A percentile compares a stretch with the other conserved stretches of the same genome.
phyloP scores from a whole-genome alignment of 2,329 filamentous ascomycete genomes.

The Penicillium sclerotigenum region DNA sequence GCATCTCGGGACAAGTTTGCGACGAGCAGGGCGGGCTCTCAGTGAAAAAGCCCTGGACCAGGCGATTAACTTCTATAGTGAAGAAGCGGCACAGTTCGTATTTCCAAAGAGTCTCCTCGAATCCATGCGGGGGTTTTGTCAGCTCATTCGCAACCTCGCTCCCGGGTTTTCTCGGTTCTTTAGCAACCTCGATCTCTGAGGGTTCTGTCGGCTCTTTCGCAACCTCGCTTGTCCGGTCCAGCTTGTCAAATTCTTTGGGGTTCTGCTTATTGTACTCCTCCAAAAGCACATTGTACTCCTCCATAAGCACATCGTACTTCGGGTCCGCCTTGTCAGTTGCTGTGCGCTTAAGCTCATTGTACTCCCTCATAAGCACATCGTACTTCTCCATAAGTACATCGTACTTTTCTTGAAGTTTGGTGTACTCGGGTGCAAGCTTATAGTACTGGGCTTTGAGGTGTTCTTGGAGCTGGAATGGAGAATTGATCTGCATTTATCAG shows the following conservation, averaged over 20 bases:
- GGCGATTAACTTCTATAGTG: conserved; percentile 86
- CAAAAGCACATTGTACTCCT: not conserved
- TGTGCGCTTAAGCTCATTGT: not conserved
- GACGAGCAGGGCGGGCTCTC: conserved; percentile 86
- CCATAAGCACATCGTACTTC: not conserved
- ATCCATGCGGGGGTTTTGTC: conserved; percentile 72
- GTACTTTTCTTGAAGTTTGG: not conserved
- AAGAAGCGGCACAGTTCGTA: conserved; percentile 97
- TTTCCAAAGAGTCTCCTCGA: conserved; percentile 88
- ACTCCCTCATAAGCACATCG: not conserved
- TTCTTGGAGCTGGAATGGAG: conserved; percentile 94
- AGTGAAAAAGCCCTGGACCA: conserved; percentile 89
- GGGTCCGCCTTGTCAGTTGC: not conserved
- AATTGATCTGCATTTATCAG: conserved; percentile 69
- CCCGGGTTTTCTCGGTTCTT: conserved; percentile 50
- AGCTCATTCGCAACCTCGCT: conserved; percentile 72
- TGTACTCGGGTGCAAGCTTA: conserved; percentile 58
- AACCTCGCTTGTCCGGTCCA: conserved; percentile 69
- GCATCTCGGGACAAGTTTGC: conserved; percentile 93
- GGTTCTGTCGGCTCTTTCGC: conserved; percentile 48
- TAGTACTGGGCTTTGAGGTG: conserved; percentile 91
- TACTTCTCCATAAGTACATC: not conserved
- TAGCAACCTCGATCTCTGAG: conserved; percentile 58
- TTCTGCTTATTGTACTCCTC: conserved; percentile 35
- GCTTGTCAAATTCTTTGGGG: conserved; percentile 55